phyloP scores from a whole-genome alignment of 805 yeast genomes.

The Ogataea naganishii region DNA sequence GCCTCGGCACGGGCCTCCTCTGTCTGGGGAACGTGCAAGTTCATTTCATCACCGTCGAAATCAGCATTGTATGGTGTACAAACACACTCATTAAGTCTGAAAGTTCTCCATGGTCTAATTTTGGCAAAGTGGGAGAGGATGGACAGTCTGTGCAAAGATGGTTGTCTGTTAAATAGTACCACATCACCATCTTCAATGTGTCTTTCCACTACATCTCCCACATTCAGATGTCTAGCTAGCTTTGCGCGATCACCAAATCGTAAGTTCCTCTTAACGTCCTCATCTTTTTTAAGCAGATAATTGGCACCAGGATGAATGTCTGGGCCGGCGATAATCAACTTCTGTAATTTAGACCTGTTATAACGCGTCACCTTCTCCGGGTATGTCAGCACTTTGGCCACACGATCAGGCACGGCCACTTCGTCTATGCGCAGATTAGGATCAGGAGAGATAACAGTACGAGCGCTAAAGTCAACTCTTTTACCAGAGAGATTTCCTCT shows the following conservation, averaged over 20 bases:
- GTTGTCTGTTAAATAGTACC: constrained; percentile 94
- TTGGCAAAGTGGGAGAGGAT: constrained; percentile 94
- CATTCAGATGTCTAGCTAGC: constrained; percentile 64
- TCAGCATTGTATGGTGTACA: constrained; percentile 99
- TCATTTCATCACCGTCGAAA: constrained; percentile 99
- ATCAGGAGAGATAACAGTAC: constrained; percentile 98
- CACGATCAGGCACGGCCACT: constrained; percentile 97
- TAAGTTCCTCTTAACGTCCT: constrained; percentile 77
- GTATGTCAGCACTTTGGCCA: constrained; percentile 89
- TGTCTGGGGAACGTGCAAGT: constrained; percentile 96
- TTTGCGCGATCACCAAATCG: constrained; percentile 79
- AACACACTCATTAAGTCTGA: constrained; percentile 95
- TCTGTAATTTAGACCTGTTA: constrained; percentile 70
- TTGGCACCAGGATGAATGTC: constrained; percentile 94
- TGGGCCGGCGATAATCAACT: constrained; percentile 76
- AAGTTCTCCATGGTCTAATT: constrained; percentile 96
- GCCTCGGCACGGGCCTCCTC: constrained; percentile 99
- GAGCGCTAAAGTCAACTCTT: constrained; percentile 96
- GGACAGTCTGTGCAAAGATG: constrained; percentile 90
- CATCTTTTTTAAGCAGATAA: constrained; percentile 75
- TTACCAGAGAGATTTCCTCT: constrained; percentile 97
- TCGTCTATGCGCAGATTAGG: constrained; percentile 93
- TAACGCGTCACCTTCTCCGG: constrained; percentile 93
- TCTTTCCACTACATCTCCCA: constrained; percentile 93
- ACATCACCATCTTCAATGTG: constrained; percentile 97